phyloP scores from a whole-genome alignment of 2,329 filamentous ascomycete species.

The Xylariaceae sp. region DNA sequence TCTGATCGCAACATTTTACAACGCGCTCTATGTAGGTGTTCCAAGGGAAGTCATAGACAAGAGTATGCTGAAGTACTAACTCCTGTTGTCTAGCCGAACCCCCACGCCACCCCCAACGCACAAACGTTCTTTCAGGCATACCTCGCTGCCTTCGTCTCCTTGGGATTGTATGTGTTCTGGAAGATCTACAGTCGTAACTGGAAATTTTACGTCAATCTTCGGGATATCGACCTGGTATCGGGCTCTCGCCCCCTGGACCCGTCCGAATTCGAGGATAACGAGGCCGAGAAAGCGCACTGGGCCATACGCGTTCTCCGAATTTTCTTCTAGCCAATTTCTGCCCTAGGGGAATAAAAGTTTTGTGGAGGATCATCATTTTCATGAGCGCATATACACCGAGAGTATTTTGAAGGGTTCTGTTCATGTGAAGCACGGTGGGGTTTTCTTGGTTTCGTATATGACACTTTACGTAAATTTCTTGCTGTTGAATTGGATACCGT shows the following conservation, averaged over 20 bases:
- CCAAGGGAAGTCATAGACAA: neutral
- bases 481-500: too few relatives aligned
- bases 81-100: slow-evolving; percentile 30
- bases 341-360: neutral
- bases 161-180: slow-evolving; percentile 59
- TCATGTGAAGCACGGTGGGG: too few relatives aligned
- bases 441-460: too few relatives aligned
- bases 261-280: slow-evolving; percentile 37
- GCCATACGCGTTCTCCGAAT: slow-evolving; percentile 15
- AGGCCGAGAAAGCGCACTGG: slow-evolving; percentile 19
- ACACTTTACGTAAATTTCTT: too few relatives aligned
- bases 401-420: too few relatives aligned
- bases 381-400: slow-evolving; percentile 5
- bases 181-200: slow-evolving; percentile 55
- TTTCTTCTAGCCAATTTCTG: slow-evolving; percentile 13
- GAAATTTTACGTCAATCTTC: slow-evolving; percentile 53
- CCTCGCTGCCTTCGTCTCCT: slow-evolving; percentile 53
- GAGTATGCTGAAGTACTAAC: slow-evolving; percentile 10
- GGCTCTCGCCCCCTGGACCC: slow-evolving; percentile 54
- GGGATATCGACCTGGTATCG: slow-evolving; percentile 59
- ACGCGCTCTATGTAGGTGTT: slow-evolving; percentile 51
- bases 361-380: neutral
- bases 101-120: slow-evolving; percentile 36
- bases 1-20: slow-evolving; percentile 69
- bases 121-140: slow-evolving; percentile 56